These are phyloP conservation scores for Rhizomucor pusillus DNA, from an alignment of 371 early-diverging fungal genomes.

Conservation along the genomic window DNA sequence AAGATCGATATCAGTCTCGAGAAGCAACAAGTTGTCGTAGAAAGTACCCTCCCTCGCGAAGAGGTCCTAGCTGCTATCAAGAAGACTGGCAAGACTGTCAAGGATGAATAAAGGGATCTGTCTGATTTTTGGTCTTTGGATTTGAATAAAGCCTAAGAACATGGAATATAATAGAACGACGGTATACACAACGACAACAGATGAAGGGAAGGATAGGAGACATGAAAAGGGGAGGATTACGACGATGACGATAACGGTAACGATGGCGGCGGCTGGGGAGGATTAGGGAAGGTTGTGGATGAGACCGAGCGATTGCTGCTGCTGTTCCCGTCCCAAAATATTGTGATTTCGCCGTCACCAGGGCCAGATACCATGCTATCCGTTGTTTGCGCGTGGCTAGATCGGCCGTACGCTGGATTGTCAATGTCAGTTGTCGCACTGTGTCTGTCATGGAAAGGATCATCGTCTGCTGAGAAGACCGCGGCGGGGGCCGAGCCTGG, in stretches of 20 bases:
- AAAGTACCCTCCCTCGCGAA: slow-evolving; percentile 46
- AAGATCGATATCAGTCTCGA: slow-evolving; percentile 67
- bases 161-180: background rate
- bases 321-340: slow-evolving; percentile 41
- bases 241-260: background rate
- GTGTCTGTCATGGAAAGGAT: slow-evolving; percentile 43
- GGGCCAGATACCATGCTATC: slow-evolving; percentile 38
- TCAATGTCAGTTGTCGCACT: slow-evolving; percentile 8
- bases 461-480: slow-evolving; percentile 10
- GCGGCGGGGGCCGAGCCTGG: slow-evolving; percentile 6
- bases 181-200: too few relatives aligned
- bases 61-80: slow-evolving; percentile 68
- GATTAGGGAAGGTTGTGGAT: background rate
- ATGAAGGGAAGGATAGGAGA: too few relatives aligned
- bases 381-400: slow-evolving; percentile 14
- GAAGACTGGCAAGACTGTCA: slow-evolving; percentile 64
- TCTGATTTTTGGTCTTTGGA: background rate
- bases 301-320: background rate
- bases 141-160: background rate
- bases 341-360: slow-evolving; percentile 52
- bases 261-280: slow-evolving; percentile 1
- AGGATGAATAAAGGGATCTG: slow-evolving; percentile 19
- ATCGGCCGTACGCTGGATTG: background rate
- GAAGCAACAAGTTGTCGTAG: slow-evolving; percentile 67
- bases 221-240: too few relatives aligned